A percentile compares a stretch with the other conserved stretches of the same genome.
Evolutionary conservation across 2,329 filamentous ascomycete species (phyloP).

Genomic region (Trichophyton benhamiae): DNA sequence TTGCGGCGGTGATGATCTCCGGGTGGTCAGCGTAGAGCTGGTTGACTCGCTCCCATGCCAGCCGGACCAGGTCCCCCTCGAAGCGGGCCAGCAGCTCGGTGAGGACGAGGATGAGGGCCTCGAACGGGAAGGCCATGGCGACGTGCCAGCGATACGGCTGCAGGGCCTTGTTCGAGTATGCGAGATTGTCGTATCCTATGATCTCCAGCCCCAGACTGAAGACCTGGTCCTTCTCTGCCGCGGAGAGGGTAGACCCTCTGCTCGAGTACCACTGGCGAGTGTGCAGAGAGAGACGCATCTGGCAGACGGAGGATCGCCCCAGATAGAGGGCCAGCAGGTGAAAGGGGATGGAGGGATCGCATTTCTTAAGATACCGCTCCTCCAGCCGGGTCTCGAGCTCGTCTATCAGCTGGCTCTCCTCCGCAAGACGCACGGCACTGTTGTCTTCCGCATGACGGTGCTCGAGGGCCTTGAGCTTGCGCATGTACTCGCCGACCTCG

Average conservation of each 20-base stretch:
- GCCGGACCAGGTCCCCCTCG: slow-evolving; percentile 22
- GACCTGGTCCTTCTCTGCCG: slow-evolving; percentile 26
- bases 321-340: slow-evolving; percentile 14
- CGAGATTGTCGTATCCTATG: slow-evolving; percentile 20
- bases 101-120: slow-evolving; percentile 36
- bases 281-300: slow-evolving; percentile 3
- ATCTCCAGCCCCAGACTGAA: slow-evolving; percentile 28
- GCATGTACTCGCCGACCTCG: slow-evolving; percentile 20
- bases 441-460: neutral
- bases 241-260: slow-evolving; percentile 13
- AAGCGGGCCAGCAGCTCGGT: slow-evolving; percentile 27
- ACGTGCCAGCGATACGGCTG: slow-evolving; percentile 32
- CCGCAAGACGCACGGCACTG: neutral
- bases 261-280: slow-evolving; percentile 4
- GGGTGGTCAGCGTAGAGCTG: neutral
- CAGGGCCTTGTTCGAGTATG: slow-evolving; percentile 26
- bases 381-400: slow-evolving; percentile 22
- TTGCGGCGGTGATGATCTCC: neutral
- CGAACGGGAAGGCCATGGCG: slow-evolving; percentile 36
- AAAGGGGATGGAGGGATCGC: slow-evolving; percentile 26
- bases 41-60: slow-evolving; percentile 27
- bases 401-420: slow-evolving; percentile 17
- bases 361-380: slow-evolving; percentile 23
- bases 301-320: neutral
- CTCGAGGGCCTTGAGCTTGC: slow-evolving; percentile 24